A percentile compares a stretch with the other conserved stretches of the same genome.
phyloP scores from a whole-genome alignment of 306 rosid genomes.

The Vachellia pachyceras region DNA sequence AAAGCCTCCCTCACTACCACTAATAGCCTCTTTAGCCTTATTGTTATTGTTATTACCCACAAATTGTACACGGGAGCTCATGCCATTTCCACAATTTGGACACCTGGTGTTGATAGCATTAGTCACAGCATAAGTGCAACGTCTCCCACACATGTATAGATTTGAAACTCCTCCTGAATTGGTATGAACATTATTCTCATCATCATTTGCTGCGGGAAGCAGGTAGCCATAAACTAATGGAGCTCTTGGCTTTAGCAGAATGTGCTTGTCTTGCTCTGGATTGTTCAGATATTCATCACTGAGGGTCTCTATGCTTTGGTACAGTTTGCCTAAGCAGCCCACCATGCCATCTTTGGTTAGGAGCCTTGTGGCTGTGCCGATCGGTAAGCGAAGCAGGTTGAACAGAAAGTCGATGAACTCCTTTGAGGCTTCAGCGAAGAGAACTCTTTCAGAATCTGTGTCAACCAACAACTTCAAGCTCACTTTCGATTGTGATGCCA shows the following conservation, averaged over 20 bases:
- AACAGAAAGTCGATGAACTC: constrained; percentile 40
- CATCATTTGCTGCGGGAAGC: neutral
- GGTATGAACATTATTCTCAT: neutral
- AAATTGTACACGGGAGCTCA: neutral
- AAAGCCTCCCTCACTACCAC: constrained; percentile 5
- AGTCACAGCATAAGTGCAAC: neutral
- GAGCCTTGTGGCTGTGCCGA: constrained; percentile 31
- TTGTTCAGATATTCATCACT: constrained; percentile 35
- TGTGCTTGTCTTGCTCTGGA: constrained; percentile 32
- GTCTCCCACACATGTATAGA: neutral
- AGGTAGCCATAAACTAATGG: neutral
- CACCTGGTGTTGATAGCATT: neutral
- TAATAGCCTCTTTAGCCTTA: too few species aligned
- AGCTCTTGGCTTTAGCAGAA: constrained; percentile 30
- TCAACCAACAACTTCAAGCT: neutral
- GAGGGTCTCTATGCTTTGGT: constrained; percentile 46
- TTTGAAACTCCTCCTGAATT: neutral
- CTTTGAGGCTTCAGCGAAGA: neutral
- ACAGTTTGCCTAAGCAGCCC: constrained; percentile 52
- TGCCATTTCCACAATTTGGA: neutral
- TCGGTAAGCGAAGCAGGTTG: constrained; percentile 46
- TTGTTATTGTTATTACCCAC: neutral
- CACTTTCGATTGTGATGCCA: neutral
- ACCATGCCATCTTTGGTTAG: constrained; percentile 41
- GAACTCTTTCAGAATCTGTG: neutral